Evolutionary conservation across 176 grass and related monocot genomes (phyloP), one percentile per base, ranked within the genome.

Genomic region (Avena sativa): DNA sequence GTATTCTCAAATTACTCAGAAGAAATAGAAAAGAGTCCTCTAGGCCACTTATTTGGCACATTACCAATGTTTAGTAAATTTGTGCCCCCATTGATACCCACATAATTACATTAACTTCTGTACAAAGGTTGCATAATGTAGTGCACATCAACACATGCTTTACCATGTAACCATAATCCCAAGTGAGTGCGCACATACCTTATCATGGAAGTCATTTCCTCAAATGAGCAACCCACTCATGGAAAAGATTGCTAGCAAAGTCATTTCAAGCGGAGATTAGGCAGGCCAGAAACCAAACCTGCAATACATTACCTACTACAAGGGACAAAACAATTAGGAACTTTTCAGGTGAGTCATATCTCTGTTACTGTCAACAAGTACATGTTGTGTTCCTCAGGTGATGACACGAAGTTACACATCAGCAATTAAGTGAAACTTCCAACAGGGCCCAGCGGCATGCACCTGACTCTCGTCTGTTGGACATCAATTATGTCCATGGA

Each of bases 61-160:
- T 34, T 79, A 86, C 34, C 61, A 87, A 81, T 87, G 86, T 81
- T 89, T 89, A 84, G 47, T 82, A 87, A 89, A 49, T 87, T 77
- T 2, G 61, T 67, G 74, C 9, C 69, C 67, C 51, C 51, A 79
- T 84, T 90, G 84, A 67, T 78, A 7, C 85, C 23, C 25, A 79
- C 52, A 51, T 83, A 74, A 51, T 85, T 40, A 79, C 21, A 75
- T 79, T 51, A 57, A 71, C 62, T 64, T 78, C 71, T 83, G 50
- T n/a, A 53, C 38, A 71, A 72, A 82, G 46, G 40, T 71, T 74
- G 34, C 48, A 81, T 65, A 66, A 76, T 40, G n/a, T 74, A 66
- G 57, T 70, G 64, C 25, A 40, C 16, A 19, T 71, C 48, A 76
- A 23, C 38, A 48, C 62, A 86, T 86, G 25, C 26, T 90, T 85